Percentiles rank a stretch among this genome's conserved stretches.
phyloP scores from a whole-genome alignment of 2,329 filamentous ascomycete species.

The Tolypocladium sp. region DNA sequence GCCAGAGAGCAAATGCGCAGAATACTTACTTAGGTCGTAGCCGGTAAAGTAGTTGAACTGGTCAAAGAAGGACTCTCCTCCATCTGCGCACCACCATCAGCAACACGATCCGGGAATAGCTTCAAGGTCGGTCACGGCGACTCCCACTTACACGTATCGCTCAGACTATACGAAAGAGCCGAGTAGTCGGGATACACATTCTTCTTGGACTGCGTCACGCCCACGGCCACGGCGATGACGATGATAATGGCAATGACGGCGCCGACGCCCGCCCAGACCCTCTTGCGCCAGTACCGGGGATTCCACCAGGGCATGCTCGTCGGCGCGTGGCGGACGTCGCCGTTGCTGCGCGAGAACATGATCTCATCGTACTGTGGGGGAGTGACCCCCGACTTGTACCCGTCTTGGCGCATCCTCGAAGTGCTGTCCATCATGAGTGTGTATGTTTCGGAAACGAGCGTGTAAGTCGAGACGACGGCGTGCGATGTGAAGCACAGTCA shows the following conservation, averaged over 20 bases:
- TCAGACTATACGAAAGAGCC: conserved; percentile 34
- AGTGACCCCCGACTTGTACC: conserved; percentile 13
- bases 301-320: conserved; percentile 31
- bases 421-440: neutral
- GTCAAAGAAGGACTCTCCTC: conserved; percentile 42
- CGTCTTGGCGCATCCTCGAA: conserved; percentile 2
- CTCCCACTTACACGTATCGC: conserved; percentile 36
- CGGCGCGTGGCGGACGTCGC: conserved; percentile 11
- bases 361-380: conserved; percentile 19
- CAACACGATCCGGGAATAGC: neutral
- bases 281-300: conserved; percentile 43
- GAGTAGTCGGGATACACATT: conserved; percentile 40
- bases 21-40: conserved; percentile 34
- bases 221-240: conserved; percentile 36
- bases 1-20: no score
- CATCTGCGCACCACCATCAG: conserved; percentile 25
- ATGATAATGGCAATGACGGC: conserved; percentile 33
- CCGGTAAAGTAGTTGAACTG: conserved; percentile 44
- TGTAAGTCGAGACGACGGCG: neutral
- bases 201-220: conserved; percentile 27
- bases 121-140: neutral
- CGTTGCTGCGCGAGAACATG: conserved; percentile 9
- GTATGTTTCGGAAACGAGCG: neutral
- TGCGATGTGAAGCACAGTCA: neutral
- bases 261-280: conserved; percentile 34